Evolutionary conservation across 192 early-diverging fungal genomes (phyloP).

Genomic region (Rhizophlyctis rosea): DNA sequence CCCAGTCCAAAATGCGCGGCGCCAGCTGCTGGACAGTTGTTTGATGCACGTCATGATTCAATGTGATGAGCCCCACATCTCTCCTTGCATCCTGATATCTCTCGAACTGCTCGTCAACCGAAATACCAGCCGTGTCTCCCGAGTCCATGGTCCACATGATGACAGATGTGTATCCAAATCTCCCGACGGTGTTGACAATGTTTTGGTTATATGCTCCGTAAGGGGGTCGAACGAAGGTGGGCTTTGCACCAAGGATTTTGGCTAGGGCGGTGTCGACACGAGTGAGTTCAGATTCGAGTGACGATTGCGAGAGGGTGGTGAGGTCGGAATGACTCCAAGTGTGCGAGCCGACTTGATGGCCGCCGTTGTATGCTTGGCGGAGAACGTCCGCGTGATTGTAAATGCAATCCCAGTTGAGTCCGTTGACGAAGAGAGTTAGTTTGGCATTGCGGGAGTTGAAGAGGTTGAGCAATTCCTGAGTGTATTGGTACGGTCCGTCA

Average conservation of each 20-base stretch:
- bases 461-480: constrained; percentile 42
- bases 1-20: background rate
- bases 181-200: background rate
- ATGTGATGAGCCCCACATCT: background rate
- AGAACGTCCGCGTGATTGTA: constrained; percentile 42
- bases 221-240: constrained; percentile 16
- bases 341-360: constrained; percentile 60
- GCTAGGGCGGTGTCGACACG: constrained; percentile 55
- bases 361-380: constrained; percentile 43
- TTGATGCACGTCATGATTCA: background rate
- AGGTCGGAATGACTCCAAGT: constrained; percentile 61
- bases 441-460: constrained; percentile 46
- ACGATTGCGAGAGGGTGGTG: constrained; percentile 42
- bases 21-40: background rate
- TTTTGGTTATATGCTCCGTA: constrained; percentile 2
- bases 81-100: background rate
- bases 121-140: background rate
- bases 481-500: constrained; percentile 58
- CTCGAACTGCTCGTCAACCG: background rate
- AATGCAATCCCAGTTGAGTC: constrained; percentile 46
- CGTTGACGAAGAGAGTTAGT: constrained; percentile 63
- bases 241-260: constrained; percentile 18
- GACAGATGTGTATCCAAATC: background rate
- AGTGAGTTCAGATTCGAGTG: constrained; percentile 58
- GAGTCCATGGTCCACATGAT: background rate